A percentile compares a stretch with the other conserved stretches of the same genome.
phyloP scores from a whole-genome alignment of 306 rosid species.

The Abrus pulchellus region DNA sequence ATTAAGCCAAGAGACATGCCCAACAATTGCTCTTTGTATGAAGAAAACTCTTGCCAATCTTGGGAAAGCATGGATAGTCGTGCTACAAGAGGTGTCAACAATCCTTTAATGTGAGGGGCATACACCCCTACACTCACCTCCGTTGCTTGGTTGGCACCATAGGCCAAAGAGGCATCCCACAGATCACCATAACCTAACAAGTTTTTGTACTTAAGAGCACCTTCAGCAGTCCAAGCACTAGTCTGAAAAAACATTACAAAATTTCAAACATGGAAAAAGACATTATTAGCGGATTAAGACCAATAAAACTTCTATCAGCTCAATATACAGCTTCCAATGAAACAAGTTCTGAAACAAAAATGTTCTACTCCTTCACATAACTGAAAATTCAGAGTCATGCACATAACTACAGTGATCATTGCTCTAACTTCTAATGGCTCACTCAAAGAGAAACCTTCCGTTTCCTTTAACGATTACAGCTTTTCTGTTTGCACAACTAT shows the following conservation, averaged over 20 bases:
- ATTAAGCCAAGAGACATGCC: slow-evolving; percentile 87
- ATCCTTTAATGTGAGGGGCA: slow-evolving; percentile 76
- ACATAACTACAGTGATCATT: background rate
- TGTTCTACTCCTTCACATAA: background rate
- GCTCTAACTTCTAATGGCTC: slow-evolving; percentile 34
- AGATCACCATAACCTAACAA: slow-evolving; percentile 92
- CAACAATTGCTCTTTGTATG: slow-evolving; percentile 82
- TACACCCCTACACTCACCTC: slow-evolving; percentile 85
- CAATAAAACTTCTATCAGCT: slow-evolving; percentile 26
- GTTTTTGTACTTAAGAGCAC: slow-evolving; percentile 83
- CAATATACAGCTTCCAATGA: slow-evolving; percentile 23
- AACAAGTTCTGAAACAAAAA: slow-evolving; percentile 38
- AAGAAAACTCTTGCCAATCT: slow-evolving; percentile 94
- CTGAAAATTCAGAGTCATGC: slow-evolving; percentile 24
- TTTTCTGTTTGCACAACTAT: slow-evolving; percentile 3
- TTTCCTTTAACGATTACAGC: background rate
- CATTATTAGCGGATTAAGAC: slow-evolving; percentile 20
- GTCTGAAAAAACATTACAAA: slow-evolving; percentile 68
- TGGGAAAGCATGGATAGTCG: slow-evolving; percentile 85
- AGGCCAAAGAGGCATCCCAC: slow-evolving; percentile 95
- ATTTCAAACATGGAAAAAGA: slow-evolving; percentile 41
- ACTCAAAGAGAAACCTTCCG: background rate
- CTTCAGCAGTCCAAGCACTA: slow-evolving; percentile 90
- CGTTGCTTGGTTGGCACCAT: slow-evolving; percentile 85
- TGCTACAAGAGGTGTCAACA: slow-evolving; percentile 70